Evolutionary conservation across 352 stramenopile genomes (phyloP).

Genomic region (Pythium periplocum): DNA sequence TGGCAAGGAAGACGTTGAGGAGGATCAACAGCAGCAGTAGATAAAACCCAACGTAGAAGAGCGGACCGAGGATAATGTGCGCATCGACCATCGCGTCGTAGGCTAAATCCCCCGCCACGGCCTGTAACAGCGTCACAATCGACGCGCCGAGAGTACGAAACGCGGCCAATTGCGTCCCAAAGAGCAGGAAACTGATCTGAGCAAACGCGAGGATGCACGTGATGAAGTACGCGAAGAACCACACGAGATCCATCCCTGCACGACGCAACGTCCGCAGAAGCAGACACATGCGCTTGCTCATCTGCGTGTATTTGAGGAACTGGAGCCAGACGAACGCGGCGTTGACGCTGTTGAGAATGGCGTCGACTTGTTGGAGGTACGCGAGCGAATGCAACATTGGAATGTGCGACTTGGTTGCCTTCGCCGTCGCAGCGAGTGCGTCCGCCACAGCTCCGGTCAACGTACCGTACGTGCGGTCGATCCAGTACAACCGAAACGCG

Average conservation of each 20-base stretch:
- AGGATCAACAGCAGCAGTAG: slow-evolving; percentile 59
- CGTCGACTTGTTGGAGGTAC: slow-evolving; percentile 30
- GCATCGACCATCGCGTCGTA: slow-evolving; percentile 38
- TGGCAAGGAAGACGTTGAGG: slow-evolving; percentile 71
- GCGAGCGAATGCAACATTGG: slow-evolving; percentile 36
- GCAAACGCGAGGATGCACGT: slow-evolving; percentile 57
- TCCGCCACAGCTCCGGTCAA: slow-evolving; percentile 29
- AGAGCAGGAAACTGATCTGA: slow-evolving; percentile 60
- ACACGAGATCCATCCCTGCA: slow-evolving; percentile 45
- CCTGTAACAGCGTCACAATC: slow-evolving; percentile 56
- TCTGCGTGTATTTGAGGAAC: slow-evolving; percentile 66
- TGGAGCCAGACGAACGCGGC: slow-evolving; percentile 56
- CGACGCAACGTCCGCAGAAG: slow-evolving; percentile 45
- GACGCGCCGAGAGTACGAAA: slow-evolving; percentile 50
- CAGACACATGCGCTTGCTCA: slow-evolving; percentile 55
- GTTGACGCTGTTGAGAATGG: slow-evolving; percentile 37
- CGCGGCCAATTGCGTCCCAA: slow-evolving; percentile 39
- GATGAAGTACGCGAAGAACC: slow-evolving; percentile 56
- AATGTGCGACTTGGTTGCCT: slow-evolving; percentile 17
- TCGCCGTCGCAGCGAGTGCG: slow-evolving; percentile 10
- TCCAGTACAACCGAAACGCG: slow-evolving; percentile 43
- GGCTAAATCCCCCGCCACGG: slow-evolving; percentile 50
- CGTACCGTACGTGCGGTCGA: slow-evolving; percentile 51
- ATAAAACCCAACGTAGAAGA: slow-evolving; percentile 75
- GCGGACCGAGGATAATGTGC: slow-evolving; percentile 40